These are phyloP conservation scores for Lithocarpus polystachyus DNA, from an alignment of 306 rosid species.

Conservation along the genomic window DNA sequence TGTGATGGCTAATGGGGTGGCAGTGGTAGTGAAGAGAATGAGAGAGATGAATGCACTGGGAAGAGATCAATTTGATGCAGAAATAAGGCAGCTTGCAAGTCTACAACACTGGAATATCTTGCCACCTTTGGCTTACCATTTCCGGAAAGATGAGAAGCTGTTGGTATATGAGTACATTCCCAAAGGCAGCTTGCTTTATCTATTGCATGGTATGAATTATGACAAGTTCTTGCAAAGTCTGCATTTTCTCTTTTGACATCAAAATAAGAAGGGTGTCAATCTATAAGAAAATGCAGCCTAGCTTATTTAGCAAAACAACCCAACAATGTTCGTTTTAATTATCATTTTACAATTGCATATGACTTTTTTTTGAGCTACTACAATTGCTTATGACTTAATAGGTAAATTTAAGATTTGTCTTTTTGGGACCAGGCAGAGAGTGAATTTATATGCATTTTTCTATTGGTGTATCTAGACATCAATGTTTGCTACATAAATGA, in stretches of 20 bases:
- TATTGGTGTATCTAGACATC: too few species aligned
- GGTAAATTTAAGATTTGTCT: too few species aligned
- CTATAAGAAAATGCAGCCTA: too few species aligned
- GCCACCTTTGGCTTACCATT: slow-evolving; percentile 74
- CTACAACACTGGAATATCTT: slow-evolving; percentile 53
- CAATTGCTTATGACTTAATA: too few species aligned
- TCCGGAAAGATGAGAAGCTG: slow-evolving; percentile 62
- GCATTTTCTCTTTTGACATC: not conserved
- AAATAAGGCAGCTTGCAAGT: slow-evolving; percentile 44
- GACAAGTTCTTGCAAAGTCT: not conserved
- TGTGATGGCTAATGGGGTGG: slow-evolving; percentile 64
- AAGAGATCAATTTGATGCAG: slow-evolving; percentile 61
- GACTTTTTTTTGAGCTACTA: too few species aligned
- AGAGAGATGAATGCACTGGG: slow-evolving; percentile 61
- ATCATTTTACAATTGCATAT: too few species aligned
- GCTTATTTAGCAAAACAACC: too few species aligned
- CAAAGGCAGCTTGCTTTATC: slow-evolving; percentile 49
- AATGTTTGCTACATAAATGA: too few species aligned
- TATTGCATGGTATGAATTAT: slow-evolving; percentile 49
- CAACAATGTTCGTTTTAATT: too few species aligned
- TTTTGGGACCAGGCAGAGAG: too few species aligned
- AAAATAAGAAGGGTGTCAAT: too few species aligned
- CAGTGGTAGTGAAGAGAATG: slow-evolving; percentile 83
- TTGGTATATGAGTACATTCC: slow-evolving; percentile 62
- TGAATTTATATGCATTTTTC: too few species aligned